A percentile compares a stretch with the other conserved stretches of the same genome.
phyloP scores from a whole-genome alignment of 1,284 basidiomycete species.

The Anthracocystis panici-leucophaei region DNA sequence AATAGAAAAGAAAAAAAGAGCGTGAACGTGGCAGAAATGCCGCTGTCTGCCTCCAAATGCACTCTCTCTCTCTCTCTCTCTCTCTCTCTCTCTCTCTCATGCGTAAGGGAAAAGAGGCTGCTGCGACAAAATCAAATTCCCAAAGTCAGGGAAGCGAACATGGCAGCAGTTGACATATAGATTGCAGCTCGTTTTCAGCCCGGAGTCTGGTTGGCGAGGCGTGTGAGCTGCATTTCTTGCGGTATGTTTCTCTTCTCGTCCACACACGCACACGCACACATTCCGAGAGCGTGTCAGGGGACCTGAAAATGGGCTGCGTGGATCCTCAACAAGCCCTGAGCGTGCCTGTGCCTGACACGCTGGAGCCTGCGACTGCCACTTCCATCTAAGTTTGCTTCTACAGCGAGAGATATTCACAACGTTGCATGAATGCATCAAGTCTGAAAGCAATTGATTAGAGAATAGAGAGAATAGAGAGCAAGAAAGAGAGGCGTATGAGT shows the following conservation, averaged over 20 bases:
- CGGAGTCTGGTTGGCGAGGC: not conserved
- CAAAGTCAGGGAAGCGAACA: too few relatives aligned
- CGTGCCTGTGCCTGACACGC: constrained; percentile 7
- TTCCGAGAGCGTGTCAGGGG: not conserved
- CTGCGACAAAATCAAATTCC: too few relatives aligned
- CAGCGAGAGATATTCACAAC: too few relatives aligned
- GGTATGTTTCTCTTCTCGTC: not conserved
- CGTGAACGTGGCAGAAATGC: constrained; percentile 6
- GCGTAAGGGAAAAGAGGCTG: not conserved
- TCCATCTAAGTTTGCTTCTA: not conserved
- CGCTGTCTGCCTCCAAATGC: not conserved
- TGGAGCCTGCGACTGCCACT: not conserved
- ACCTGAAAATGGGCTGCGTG: constrained; percentile 6
- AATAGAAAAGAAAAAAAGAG: too few relatives aligned
- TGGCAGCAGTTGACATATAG: not conserved
- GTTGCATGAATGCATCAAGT: too few relatives aligned
- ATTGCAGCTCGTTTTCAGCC: not conserved
- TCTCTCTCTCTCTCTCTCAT: too few relatives aligned
- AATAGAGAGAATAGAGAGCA: too few relatives aligned
- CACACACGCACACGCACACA: constrained; percentile 2
- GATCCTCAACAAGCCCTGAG: constrained; percentile 1
- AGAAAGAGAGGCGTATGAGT: too few relatives aligned
- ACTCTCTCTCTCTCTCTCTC: too few relatives aligned
- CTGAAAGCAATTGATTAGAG: too few relatives aligned
- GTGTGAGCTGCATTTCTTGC: constrained; percentile 4